Evolutionary conservation across 495 filamentous ascomycete genomes (phyloP).

Genomic region (Aspergillus baeticus): DNA sequence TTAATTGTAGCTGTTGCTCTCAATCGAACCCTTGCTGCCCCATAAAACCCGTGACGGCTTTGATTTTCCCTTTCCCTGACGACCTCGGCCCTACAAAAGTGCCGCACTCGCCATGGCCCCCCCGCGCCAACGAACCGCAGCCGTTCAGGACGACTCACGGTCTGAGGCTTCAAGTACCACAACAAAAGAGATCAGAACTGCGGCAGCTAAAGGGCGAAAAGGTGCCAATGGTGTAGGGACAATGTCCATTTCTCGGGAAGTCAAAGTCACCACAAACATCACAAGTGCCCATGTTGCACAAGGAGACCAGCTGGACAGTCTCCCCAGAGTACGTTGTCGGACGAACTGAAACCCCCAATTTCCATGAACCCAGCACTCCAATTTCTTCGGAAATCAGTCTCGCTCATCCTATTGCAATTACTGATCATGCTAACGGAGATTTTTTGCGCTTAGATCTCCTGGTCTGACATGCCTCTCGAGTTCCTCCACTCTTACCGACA

Average conservation of each 20-base stretch:
- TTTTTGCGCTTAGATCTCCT: constrained; percentile 58
- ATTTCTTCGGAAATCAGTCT: not conserved
- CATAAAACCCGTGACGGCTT: constrained; percentile 1
- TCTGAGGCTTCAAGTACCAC: constrained; percentile 55
- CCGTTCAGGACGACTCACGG: constrained; percentile 49
- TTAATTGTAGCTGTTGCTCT: constrained; percentile 14
- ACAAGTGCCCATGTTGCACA: constrained; percentile 36
- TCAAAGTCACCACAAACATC: constrained; percentile 27
- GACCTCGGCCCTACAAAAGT: not conserved
- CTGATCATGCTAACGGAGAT: constrained; percentile 10
- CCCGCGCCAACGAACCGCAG: constrained; percentile 45
- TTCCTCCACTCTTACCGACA: constrained; percentile 80
- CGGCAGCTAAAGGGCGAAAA: constrained; percentile 36
- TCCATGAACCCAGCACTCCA: constrained; percentile 6
- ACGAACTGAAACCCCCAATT: not conserved
- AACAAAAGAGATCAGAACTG: constrained; percentile 43
- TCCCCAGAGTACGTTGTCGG: constrained; percentile 34
- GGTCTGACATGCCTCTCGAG: constrained; percentile 68
- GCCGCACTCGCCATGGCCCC: constrained; percentile 35
- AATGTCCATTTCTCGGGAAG: constrained; percentile 9
- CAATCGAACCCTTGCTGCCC: not conserved
- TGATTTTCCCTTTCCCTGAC: constrained; percentile 3
- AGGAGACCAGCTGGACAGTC: constrained; percentile 26
- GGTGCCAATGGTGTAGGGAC: constrained; percentile 15
- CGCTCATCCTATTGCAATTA: not conserved